Base-by-base conservation (phyloP, 768 basidiomycete species). In the Termitomyces sp. region DNA sequence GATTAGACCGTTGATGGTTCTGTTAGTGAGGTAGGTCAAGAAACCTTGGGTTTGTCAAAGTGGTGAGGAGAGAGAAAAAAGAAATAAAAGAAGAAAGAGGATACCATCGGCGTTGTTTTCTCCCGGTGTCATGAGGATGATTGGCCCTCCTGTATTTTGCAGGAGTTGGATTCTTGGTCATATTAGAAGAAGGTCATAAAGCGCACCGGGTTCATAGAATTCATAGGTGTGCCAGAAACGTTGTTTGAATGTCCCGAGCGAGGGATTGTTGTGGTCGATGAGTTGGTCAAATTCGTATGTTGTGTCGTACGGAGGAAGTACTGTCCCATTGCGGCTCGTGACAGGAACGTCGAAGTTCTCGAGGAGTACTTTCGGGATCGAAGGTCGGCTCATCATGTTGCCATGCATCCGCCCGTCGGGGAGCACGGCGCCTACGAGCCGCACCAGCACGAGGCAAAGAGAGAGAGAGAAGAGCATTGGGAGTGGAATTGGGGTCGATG, bases 141-240 rank as follows among this genome's bases (percentile, higher is more conserved):
- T 82, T 0, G 87, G 85, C 2, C 87, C 81, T 35, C 79, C 86
- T 60, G 68, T 8, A 12, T 33, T n/a, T 35, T 28, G 18, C 66
- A 30, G 14, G n/a, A n/a, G 16, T 58, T n/a, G 54, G 36, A 20
- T 49, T 10, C 28, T 26, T 35, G 62, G 47, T 46, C 28, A 18
- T 47, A 12, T 35, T 30, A 35, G 49, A 7, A 8, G 16, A 10
- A 26, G 13, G 13, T 26, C 14, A 52, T 9, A 38, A 23, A n/a
- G 59, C 68, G 38, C 59, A 80, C 82, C 80, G 44, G 72, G 60
- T 68, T 85, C 74, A 61, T 89, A 89, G 62, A 77, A 87, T 67
- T 89, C 85, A 69, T 76, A 86, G 38, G 82, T 82, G 60, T 82
- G 77, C 87, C 87, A 90, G 70, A 79, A 90, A 32, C 89, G 80